phyloP scores from a whole-genome alignment of 257 asterid species.

The Leonotis leonurus region DNA sequence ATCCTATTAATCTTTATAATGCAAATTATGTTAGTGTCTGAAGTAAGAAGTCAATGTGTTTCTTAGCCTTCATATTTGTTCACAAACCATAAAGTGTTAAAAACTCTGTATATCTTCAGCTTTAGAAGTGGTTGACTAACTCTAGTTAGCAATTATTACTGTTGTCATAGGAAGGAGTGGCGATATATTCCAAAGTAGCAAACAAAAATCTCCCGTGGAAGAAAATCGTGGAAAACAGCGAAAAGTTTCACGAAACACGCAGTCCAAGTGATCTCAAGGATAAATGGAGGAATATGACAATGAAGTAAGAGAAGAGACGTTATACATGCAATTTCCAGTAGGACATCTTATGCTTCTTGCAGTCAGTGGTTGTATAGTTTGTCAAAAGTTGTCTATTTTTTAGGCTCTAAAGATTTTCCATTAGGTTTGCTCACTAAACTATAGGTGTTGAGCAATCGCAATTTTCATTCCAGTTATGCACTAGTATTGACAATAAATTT shows the following conservation, averaged over 20 bases:
- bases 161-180: constrained; percentile 48
- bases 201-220: constrained; percentile 50
- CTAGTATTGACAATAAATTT: not conserved
- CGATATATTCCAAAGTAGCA: constrained; percentile 11
- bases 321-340: no score
- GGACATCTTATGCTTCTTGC: not conserved
- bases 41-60: not conserved
- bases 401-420: not conserved
- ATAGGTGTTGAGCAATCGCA: no score
- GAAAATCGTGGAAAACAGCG: constrained; percentile 45
- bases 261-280: constrained; percentile 60
- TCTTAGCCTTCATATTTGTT: not conserved
- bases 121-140: not conserved
- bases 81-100: not conserved
- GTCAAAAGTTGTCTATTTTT: not conserved
- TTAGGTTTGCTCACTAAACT: not conserved
- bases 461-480: no score
- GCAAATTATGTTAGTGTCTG: not conserved
- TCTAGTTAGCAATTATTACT: not conserved
- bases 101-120: not conserved
- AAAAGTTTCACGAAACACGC: constrained; percentile 47
- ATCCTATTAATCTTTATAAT: not conserved
- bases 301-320: constrained; percentile 12
- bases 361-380: not conserved
- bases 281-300: constrained; percentile 52